These are phyloP conservation scores for Malassezia slooffiae DNA, from an alignment of 1,284 basidiomycete species.

Conservation along the genomic window DNA sequence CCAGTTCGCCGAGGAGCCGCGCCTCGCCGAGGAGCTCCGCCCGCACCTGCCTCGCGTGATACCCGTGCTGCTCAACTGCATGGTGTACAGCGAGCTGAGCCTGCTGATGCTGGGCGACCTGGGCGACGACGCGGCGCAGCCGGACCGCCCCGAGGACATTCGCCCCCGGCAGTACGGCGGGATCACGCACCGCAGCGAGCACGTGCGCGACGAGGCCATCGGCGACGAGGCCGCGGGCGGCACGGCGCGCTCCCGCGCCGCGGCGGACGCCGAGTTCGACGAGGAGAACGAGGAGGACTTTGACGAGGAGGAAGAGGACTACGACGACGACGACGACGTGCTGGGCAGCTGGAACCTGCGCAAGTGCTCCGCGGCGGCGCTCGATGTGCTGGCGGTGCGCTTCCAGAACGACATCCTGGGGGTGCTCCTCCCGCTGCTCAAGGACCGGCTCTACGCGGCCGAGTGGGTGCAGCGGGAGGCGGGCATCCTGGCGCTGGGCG, in stretches of 20 bases:
- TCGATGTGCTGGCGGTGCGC: conserved; percentile 90
- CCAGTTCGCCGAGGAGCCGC: conserved; percentile 89
- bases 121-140: conserved; percentile 67
- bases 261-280: conserved; percentile 28
- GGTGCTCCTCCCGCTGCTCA: conserved; percentile 76
- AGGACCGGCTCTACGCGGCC: conserved; percentile 80
- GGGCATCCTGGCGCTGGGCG: conserved; percentile 87
- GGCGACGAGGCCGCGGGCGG: conserved; percentile 37
- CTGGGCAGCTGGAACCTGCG: conserved; percentile 98
- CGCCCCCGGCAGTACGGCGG: conserved; percentile 77
- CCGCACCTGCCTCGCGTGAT: conserved; percentile 78
- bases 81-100: conserved; percentile 94
- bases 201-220: conserved; percentile 27
- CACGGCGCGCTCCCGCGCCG: conserved; percentile 31
- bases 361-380: conserved; percentile 92
- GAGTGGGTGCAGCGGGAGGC: conserved; percentile 95
- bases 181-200: conserved; percentile 58
- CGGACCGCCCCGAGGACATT: conserved; percentile 69
- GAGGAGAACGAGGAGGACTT: conserved; percentile 65
- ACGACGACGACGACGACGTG: conserved; percentile 89
- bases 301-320: conserved; percentile 73
- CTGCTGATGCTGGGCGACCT: conserved; percentile 91
- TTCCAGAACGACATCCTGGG: conserved; percentile 78
- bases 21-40: conserved; percentile 68
- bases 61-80: conserved; percentile 86